A percentile compares a stretch with the other conserved stretches of the same genome.
These are phyloP conservation scores for Cardiospermum halicacabum DNA, from an alignment of 345 rosid species.

Conservation along the genomic window DNA sequence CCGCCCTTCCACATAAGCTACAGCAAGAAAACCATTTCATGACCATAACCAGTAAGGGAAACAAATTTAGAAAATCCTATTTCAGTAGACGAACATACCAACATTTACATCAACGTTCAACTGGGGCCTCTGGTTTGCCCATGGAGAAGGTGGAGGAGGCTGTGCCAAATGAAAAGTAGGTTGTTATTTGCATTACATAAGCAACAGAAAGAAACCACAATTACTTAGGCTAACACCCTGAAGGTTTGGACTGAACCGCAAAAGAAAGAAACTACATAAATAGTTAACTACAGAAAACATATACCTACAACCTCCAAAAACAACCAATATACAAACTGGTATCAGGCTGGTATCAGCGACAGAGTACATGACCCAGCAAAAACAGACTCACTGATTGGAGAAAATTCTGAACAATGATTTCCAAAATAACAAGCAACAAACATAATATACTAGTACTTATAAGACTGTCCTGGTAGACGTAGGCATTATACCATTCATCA, in stretches of 20 bases:
- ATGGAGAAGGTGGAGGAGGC: constrained; percentile 77
- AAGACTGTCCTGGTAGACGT: too few relatives aligned
- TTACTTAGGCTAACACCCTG: not conserved
- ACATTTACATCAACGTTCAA: constrained; percentile 83
- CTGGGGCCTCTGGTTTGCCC: constrained; percentile 72
- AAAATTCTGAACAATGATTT: not conserved
- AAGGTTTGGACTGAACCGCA: not conserved
- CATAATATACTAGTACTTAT: too few relatives aligned
- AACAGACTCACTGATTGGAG: too few relatives aligned
- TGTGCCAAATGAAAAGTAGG: constrained; percentile 24
- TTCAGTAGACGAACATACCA: constrained; percentile 52
- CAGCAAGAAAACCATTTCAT: constrained; percentile 13
- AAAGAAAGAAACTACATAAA: not conserved
- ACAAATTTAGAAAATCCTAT: constrained; percentile 11
- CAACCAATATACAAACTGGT: not conserved
- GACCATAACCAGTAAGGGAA: constrained; percentile 12
- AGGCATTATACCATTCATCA: too few relatives aligned
- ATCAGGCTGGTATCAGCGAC: too few relatives aligned
- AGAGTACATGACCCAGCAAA: too few relatives aligned
- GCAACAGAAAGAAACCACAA: constrained; percentile 1
- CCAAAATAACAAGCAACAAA: not conserved
- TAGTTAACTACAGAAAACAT: not conserved
- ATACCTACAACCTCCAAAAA: not conserved
- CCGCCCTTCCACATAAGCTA: constrained; percentile 94
- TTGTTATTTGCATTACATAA: constrained; percentile 8